Evolutionary conservation across 2,329 filamentous ascomycete species (phyloP).

Genomic region (Arthroderma uncinatum): DNA sequence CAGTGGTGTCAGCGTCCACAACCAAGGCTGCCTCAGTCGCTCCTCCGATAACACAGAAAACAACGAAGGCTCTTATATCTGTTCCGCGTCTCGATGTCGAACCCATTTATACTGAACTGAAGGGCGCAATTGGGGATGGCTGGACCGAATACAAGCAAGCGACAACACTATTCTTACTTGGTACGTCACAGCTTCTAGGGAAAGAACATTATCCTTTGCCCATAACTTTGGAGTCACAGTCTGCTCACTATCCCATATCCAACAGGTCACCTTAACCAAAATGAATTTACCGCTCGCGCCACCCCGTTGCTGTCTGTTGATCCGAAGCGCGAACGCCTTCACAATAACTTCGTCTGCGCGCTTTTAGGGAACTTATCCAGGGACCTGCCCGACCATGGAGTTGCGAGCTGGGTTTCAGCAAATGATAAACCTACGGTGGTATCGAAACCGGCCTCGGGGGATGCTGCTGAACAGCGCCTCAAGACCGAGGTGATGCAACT

Average conservation of each 20-base stretch:
- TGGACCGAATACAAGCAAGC: constrained; percentile 52
- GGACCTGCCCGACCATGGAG: constrained; percentile 51
- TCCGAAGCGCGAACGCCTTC: constrained; percentile 45
- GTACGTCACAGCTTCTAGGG: constrained; percentile 30
- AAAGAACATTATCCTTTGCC: background rate
- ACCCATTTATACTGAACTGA: constrained; percentile 51
- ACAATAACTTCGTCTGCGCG: constrained; percentile 51
- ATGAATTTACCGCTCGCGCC: constrained; percentile 47
- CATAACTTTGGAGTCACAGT: constrained; percentile 3
- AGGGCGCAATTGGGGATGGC: constrained; percentile 47
- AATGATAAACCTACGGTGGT: constrained; percentile 43
- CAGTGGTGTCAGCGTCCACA: constrained; percentile 21
- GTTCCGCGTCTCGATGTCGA: constrained; percentile 53
- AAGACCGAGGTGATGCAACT: constrained; percentile 55
- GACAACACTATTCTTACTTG: constrained; percentile 47
- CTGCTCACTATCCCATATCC: background rate
- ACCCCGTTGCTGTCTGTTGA: constrained; percentile 45
- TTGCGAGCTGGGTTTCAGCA: constrained; percentile 54
- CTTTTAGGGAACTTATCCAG: constrained; percentile 49
- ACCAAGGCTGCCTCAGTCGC: constrained; percentile 21
- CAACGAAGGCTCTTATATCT: constrained; percentile 41
- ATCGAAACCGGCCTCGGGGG: constrained; percentile 43
- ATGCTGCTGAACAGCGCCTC: constrained; percentile 51
- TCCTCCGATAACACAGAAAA: constrained; percentile 31
- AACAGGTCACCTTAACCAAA: constrained; percentile 49